Conservation (phyloP, 2,329 filamentous ascomycete species). For the Colletotrichum liriopes region DNA sequence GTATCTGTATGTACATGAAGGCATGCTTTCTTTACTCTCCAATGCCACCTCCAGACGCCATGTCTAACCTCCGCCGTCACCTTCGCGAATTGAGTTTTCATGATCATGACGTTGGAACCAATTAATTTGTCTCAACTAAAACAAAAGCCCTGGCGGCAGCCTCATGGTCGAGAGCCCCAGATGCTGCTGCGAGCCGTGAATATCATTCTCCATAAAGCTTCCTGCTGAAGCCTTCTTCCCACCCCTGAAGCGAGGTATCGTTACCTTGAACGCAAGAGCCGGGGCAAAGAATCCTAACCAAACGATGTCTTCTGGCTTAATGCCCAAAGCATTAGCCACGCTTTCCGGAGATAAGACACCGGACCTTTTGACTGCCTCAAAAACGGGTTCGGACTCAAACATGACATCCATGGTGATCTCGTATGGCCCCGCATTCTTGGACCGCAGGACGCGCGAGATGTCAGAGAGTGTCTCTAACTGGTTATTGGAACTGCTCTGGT, state of each 20-base stretch:
- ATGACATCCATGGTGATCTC: constrained; percentile 69
- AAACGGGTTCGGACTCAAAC: constrained; percentile 56
- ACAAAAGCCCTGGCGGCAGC: constrained; percentile 40
- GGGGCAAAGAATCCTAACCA: constrained; percentile 61
- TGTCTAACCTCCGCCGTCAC: not conserved
- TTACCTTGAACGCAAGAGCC: constrained; percentile 63
- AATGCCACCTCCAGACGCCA: not conserved
- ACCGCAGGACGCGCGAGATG: constrained; percentile 60
- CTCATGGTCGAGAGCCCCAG: constrained; percentile 21
- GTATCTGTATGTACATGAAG: not conserved
- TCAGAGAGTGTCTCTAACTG: constrained; percentile 48
- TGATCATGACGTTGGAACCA: not conserved
- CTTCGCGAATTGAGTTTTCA: not conserved
- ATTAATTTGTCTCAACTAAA: not conserved
- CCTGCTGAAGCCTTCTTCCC: constrained; percentile 23
- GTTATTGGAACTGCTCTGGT: too few species aligned
- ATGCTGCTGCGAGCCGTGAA: constrained; percentile 36
- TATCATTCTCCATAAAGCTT: constrained; percentile 32
- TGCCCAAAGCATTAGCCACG: constrained; percentile 51
- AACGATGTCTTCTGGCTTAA: constrained; percentile 50
- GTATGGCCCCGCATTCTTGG: constrained; percentile 67
- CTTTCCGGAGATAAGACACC: constrained; percentile 54
- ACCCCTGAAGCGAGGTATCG: constrained; percentile 48
- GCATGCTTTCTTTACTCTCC: rapidly evolving
- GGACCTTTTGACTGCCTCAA: constrained; percentile 53